Evolutionary conservation across 2,329 filamentous ascomycete species (phyloP).

Genomic region (Exophiala mesophila): DNA sequence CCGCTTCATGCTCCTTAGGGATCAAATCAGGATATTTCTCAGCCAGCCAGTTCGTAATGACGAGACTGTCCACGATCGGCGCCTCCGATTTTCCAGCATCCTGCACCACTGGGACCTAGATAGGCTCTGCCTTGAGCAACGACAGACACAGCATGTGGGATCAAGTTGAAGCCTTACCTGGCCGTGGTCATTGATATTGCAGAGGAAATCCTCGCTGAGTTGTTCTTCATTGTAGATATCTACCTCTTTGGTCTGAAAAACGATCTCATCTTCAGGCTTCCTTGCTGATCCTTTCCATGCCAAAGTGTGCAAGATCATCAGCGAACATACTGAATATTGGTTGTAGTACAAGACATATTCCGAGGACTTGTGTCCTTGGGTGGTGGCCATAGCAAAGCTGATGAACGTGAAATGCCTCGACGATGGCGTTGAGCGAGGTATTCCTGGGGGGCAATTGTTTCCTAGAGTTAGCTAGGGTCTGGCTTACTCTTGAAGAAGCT

Average conservation of each 20-base stretch:
- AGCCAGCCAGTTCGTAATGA: neutral
- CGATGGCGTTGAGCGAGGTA: too few relatives aligned
- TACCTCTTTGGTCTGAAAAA: neutral
- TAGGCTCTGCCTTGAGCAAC: neutral
- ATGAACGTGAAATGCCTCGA: neutral
- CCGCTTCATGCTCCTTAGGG: neutral
- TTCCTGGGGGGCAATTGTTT: too few relatives aligned
- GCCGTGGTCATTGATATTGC: slow-evolving; percentile 5
- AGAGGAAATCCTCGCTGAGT: slow-evolving; percentile 4
- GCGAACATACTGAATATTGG: slow-evolving; percentile 9
- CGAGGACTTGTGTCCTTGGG: neutral
- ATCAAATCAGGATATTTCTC: slow-evolving; percentile 2
- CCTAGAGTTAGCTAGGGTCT: too few relatives aligned
- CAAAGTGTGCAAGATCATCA: slow-evolving; percentile 6
- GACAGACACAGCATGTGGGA: neutral
- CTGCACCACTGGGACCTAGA: slow-evolving; percentile 1
- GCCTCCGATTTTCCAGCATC: neutral
- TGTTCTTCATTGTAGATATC: slow-evolving; percentile 11
- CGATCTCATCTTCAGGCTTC: neutral
- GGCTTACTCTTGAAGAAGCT: too few relatives aligned
- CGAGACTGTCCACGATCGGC: slow-evolving; percentile 2
- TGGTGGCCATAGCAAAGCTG: neutral
- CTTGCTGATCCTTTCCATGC: neutral
- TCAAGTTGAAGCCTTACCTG: slow-evolving; percentile 1
- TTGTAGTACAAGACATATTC: slow-evolving; percentile 12